Evolutionary conservation across 2,329 filamentous ascomycete species (phyloP).

Genomic region (Ophiostoma sp.): DNA sequence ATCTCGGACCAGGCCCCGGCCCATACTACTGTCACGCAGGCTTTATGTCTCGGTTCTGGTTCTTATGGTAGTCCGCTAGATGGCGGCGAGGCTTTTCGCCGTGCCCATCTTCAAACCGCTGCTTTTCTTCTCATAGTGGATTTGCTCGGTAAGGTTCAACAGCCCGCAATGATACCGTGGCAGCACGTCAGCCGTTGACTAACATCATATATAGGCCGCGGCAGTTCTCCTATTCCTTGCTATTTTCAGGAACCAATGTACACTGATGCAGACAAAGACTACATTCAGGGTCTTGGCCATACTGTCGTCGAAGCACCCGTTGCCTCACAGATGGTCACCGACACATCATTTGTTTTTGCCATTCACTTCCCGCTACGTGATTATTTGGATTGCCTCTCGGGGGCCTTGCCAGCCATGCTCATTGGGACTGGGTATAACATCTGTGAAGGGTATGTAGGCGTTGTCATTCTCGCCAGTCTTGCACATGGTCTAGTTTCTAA

Average conservation of each 20-base stretch:
- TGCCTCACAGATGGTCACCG: conserved; percentile 47
- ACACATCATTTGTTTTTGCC: conserved; percentile 52
- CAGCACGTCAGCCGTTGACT: neutral
- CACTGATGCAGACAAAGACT: conserved; percentile 43
- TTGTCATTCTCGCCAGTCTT: neutral
- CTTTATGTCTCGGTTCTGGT: conserved; percentile 52
- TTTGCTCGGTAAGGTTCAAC: conserved; percentile 36
- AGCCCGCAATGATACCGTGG: too few species aligned
- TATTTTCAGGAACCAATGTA: conserved; percentile 53
- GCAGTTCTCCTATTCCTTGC: conserved; percentile 37
- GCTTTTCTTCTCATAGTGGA: conserved; percentile 48
- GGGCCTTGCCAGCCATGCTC: conserved; percentile 46
- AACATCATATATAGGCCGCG: neutral
- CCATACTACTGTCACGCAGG: conserved; percentile 35
- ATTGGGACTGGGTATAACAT: conserved; percentile 51
- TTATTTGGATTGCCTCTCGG: conserved; percentile 47
- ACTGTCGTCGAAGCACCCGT: conserved; percentile 45
- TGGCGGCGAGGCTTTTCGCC: conserved; percentile 41
- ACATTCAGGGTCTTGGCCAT: conserved; percentile 52
- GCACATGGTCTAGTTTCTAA: neutral
- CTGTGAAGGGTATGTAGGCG: conserved; percentile 44
- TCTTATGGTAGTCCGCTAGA: conserved; percentile 50
- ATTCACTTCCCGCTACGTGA: conserved; percentile 54
- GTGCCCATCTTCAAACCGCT: conserved; percentile 48
- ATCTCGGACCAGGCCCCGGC: conserved; percentile 29